phyloP scores from a whole-genome alignment of 78 protist species.

The Goniomonas avonlea region DNA sequence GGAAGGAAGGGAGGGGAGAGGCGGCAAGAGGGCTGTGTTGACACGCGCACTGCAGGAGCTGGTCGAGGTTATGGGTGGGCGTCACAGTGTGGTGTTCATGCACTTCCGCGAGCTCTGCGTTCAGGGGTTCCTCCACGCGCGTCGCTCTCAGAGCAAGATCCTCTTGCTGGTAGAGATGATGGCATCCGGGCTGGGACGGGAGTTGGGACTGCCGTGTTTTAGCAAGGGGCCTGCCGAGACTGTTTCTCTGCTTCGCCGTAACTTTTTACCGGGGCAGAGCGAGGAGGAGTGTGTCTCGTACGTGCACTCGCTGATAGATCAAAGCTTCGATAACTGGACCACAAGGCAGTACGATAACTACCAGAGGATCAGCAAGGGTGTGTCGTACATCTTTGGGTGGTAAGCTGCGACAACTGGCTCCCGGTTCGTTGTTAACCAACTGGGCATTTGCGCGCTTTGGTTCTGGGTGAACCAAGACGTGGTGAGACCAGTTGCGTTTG shows the following conservation, averaged over 20 bases:
- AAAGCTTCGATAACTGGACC: not conserved
- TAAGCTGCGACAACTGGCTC: no score
- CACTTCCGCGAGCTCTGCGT: conserved; percentile 17
- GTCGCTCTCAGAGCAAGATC: not conserved
- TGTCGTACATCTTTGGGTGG: not conserved
- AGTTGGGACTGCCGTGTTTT: not conserved
- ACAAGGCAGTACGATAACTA: not conserved
- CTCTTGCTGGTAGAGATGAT: not conserved
- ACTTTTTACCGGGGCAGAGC: not conserved
- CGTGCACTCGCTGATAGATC: not conserved
- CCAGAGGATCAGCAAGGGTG: not conserved
- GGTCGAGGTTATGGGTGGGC: not conserved
- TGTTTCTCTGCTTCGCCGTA: not conserved
- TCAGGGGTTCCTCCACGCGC: not conserved
- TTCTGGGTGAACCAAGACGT: no score
- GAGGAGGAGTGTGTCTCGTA: not conserved
- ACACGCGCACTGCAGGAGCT: no score
- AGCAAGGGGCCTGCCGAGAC: not conserved
- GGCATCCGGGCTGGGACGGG: not conserved
- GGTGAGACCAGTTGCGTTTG: no score
- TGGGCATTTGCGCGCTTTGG: no score
- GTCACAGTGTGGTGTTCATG: not conserved
- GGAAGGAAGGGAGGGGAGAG: not conserved
- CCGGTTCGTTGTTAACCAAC: no score
- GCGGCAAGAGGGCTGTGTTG: not conserved